phyloP scores from a whole-genome alignment of 2,329 filamentous ascomycete genomes.

The Fusarium falciforme region DNA sequence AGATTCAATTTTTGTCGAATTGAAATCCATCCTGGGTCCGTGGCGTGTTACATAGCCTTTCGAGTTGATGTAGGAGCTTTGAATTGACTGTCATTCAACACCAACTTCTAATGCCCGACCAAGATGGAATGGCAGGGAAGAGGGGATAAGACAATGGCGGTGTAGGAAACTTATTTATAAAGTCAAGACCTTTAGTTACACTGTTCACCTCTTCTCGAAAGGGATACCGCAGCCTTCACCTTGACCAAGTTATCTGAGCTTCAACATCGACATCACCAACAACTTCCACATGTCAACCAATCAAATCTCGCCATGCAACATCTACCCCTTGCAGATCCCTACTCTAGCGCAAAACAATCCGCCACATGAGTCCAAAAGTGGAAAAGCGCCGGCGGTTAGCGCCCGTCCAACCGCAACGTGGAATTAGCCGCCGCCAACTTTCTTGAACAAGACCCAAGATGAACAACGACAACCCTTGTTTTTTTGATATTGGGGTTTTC shows the following conservation, averaged over 20 bases:
- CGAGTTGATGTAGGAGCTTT: not conserved
- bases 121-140: not conserved
- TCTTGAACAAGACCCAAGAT: not conserved
- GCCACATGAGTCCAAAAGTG: constrained; percentile 3
- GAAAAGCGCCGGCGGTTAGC: constrained; percentile 17
- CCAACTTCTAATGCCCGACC: not conserved
- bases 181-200: not conserved
- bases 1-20: not conserved
- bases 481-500: not conserved
- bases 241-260: not conserved
- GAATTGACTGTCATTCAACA: not conserved
- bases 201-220: not conserved
- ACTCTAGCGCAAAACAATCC: not conserved
- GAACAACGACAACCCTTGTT: not conserved
- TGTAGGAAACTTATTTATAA: not conserved
- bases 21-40: not conserved
- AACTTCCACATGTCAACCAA: constrained; percentile 11
- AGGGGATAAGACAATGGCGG: not conserved
- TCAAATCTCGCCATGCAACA: constrained; percentile 2
- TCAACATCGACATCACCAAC: constrained; percentile 7
- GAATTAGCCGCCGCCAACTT: constrained; percentile 19
- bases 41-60: not conserved
- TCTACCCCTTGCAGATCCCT: constrained; percentile 23
- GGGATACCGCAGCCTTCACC: not conserved
- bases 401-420: constrained; percentile 13